Conservation (phyloP, 768 basidiomycete species). For the Mycena epipterygia region DNA sequence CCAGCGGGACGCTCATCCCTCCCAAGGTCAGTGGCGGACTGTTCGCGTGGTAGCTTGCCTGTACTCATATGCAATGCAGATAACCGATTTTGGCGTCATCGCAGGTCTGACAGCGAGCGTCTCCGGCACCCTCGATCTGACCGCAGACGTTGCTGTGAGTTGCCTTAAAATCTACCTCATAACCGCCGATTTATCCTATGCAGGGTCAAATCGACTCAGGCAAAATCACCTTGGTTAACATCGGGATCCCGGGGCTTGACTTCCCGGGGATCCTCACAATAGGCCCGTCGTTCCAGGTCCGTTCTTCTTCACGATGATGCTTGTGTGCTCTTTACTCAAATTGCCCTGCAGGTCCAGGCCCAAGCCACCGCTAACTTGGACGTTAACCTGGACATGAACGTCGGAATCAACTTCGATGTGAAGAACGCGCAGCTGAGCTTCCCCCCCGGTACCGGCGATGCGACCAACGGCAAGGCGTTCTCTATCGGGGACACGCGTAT, state of each 20-base stretch:
- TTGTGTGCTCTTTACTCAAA: background rate
- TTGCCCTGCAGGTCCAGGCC: conserved; percentile 54
- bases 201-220: conserved; percentile 59
- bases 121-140: conserved; percentile 53
- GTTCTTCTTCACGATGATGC: background rate
- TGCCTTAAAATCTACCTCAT: background rate
- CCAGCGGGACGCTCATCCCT: conserved; percentile 60
- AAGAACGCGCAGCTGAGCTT: conserved; percentile 58
- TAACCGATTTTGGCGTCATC: conserved; percentile 22
- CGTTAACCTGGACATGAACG: conserved; percentile 53
- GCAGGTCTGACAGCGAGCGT: conserved; percentile 54
- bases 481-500: conserved; percentile 57
- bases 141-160: conserved; percentile 53
- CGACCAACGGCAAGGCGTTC: conserved; percentile 44
- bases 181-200: background rate
- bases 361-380: conserved; percentile 52
- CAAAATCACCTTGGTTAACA: conserved; percentile 53
- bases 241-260: conserved; percentile 61
- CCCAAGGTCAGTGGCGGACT: conserved; percentile 47
- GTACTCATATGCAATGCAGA: background rate
- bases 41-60: background rate
- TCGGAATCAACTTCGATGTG: conserved; percentile 60
- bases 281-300: conserved; percentile 62
- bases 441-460: conserved; percentile 50
- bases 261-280: conserved; percentile 64